These are phyloP conservation scores for Leersia perrieri DNA, from an alignment of 176 grass and related monocot species.

Conservation along the genomic window DNA sequence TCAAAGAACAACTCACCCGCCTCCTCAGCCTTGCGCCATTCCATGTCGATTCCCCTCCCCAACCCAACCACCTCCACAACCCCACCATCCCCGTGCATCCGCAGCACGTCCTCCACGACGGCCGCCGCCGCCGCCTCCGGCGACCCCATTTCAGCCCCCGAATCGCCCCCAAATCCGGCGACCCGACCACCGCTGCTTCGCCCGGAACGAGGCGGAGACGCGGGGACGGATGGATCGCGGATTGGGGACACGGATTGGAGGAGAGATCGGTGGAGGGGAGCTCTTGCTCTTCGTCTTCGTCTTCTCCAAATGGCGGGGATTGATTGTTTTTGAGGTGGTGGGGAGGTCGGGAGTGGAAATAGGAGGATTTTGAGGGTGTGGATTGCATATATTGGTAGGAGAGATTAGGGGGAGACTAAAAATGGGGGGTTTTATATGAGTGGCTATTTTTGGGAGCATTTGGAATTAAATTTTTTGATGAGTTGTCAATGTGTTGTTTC, in stretches of 20 bases:
- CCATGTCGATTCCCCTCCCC: slow-evolving; percentile 45
- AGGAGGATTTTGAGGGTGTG: slow-evolving; percentile 11
- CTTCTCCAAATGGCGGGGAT: slow-evolving; percentile 34
- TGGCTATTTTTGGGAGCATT: slow-evolving; percentile 10
- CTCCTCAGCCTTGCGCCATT: slow-evolving; percentile 60
- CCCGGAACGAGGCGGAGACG: neutral
- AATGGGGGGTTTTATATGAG: slow-evolving; percentile 21
- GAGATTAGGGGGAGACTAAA: slow-evolving; percentile 41
- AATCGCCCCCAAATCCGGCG: slow-evolving; percentile 23
- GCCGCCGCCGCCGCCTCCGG: slow-evolving; percentile 23
- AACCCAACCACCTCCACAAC: neutral
- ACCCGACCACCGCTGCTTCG: slow-evolving; percentile 24
- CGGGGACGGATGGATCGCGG: neutral
- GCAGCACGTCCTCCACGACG: slow-evolving; percentile 27
- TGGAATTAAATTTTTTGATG: neutral
- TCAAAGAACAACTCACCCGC: slow-evolving; percentile 50
- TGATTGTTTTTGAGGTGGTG: slow-evolving; percentile 29
- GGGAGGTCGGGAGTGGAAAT: slow-evolving; percentile 31
- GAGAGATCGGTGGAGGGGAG: slow-evolving; percentile 23
- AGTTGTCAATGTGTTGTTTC: neutral
- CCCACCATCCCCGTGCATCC: neutral
- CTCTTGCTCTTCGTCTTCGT: slow-evolving; percentile 13
- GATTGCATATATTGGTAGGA: slow-evolving; percentile 24
- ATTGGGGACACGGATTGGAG: neutral
- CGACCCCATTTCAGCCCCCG: slow-evolving; percentile 37